Evolutionary conservation across 108 stramenopile genomes (phyloP), one percentile per base, ranked within the genome.

Genomic region (Discostella pseudostelligera): DNA sequence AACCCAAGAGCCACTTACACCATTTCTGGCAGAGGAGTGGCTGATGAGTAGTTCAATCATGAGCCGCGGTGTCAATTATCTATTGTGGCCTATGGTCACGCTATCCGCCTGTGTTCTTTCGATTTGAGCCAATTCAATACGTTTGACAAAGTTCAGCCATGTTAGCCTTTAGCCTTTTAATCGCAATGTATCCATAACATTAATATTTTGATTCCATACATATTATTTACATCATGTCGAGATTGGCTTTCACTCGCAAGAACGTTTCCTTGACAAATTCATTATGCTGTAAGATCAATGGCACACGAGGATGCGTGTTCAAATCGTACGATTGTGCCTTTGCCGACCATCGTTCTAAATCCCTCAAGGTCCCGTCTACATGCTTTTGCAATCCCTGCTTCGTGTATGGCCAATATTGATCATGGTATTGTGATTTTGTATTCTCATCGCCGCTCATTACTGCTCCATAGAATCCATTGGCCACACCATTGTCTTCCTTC

Each of bases 231-330:
- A 77, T 77, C 35, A 43, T 40, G 40, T 75, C 74, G 26, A 81
- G 50, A 62, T 76, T 76, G 14, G 57, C 40, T 50, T 84, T 84
- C 1, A 84, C 86, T 10, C 69, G 81, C 42, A 65, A 39, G 43
- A 87, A 87, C 13, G 86, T 87, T 14, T 67, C 40, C 29, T 46
- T 72, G 20, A 87, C 86, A 69, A 87, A 82, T 1, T 69, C 65
- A 64, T 87, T 84, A 59, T 87, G 86, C 17, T 68, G 63, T 48
- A 81, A 55, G 54, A 87, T 84, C 56, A 87, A 25, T 0, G 86
- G 86, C 1, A 87, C 71, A 28, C 86, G 64, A 43, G 81, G 83
- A 47, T 82, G 85, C 3, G 64, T 76, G 32, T 73, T 56, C 13
- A 76, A 39, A 67, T 82, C 80, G 42, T 72, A 67, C 0, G 58